These are phyloP conservation scores for Candida nemodendra DNA, from an alignment of 805 yeast species.

Conservation along the genomic window DNA sequence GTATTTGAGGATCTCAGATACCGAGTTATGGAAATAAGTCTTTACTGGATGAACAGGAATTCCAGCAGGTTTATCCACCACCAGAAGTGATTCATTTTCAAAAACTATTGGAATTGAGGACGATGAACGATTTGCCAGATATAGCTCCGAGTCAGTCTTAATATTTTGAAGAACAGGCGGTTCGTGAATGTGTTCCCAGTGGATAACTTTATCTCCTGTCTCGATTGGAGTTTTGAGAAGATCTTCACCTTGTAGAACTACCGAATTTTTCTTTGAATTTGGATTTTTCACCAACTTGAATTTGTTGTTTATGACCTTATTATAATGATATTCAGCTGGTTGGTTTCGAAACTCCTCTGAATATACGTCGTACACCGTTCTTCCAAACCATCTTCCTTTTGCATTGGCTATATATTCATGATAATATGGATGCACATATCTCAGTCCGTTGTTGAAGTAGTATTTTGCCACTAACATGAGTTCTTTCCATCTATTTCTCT, in stretches of 20 bases:
- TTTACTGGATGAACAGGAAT: slow-evolving; percentile 54
- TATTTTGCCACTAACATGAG: slow-evolving; percentile 1
- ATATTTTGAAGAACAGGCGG: slow-evolving; percentile 9
- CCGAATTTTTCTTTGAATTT: slow-evolving; percentile 24
- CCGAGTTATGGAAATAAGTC: slow-evolving; percentile 40
- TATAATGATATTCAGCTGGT: slow-evolving; percentile 8
- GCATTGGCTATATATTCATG: slow-evolving; percentile 32
- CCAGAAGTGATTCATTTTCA: slow-evolving; percentile 36
- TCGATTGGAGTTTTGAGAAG: slow-evolving; percentile 15
- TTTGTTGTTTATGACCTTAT: slow-evolving; percentile 9
- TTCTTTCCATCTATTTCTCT: too few relatives aligned
- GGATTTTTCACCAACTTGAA: slow-evolving; percentile 22
- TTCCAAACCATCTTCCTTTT: slow-evolving; percentile 39
- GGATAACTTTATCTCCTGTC: slow-evolving; percentile 14
- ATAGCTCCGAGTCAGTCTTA: slow-evolving; percentile 1
- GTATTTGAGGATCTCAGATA: slow-evolving; percentile 42
- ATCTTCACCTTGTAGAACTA: slow-evolving; percentile 31
- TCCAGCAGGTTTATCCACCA: slow-evolving; percentile 51
- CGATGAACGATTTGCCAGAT: not conserved
- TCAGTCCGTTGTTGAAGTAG: slow-evolving; percentile 28
- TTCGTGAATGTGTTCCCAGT: slow-evolving; percentile 18
- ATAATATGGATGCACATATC: slow-evolving; percentile 37
- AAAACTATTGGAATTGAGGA: slow-evolving; percentile 24
- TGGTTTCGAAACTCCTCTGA: slow-evolving; percentile 32
- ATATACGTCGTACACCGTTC: slow-evolving; percentile 34